These are phyloP conservation scores for Mariannaea sp. DNA, from an alignment of 2,329 filamentous ascomycete genomes.

Conservation along the genomic window DNA sequence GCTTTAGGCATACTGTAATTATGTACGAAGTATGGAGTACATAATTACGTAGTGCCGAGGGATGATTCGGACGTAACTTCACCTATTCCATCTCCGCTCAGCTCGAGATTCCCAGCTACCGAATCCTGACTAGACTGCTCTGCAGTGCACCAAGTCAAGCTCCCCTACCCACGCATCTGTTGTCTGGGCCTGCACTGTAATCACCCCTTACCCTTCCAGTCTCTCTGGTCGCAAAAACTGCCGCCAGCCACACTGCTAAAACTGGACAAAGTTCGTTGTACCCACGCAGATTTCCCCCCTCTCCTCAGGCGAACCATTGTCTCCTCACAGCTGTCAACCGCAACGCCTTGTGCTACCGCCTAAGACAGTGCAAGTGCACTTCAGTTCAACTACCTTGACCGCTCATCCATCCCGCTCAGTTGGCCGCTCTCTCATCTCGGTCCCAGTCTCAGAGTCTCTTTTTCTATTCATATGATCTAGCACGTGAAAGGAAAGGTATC, in stretches of 20 bases:
- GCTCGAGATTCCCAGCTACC: not conserved
- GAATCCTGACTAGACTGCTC: slow-evolving; percentile 10
- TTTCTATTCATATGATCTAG: not conserved
- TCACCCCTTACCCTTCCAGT: not conserved
- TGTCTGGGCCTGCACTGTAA: not conserved
- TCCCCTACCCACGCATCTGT: not conserved
- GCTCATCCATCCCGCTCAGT: slow-evolving; percentile 4
- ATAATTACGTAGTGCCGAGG: no score
- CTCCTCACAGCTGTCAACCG: slow-evolving; percentile 5
- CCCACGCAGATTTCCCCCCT: no score
- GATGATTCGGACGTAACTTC: slow-evolving; percentile 1
- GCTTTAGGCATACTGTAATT: not conserved
- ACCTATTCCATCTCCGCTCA: slow-evolving; percentile 3
- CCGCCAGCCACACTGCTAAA: slow-evolving; percentile 13
- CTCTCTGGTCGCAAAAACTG: not conserved
- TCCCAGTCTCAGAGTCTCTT: no score
- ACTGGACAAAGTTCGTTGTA: slow-evolving; percentile 2
- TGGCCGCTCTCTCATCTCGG: not conserved
- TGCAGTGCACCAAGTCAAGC: slow-evolving; percentile 4
- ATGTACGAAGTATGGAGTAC: no score
- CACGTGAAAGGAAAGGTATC: slow-evolving; percentile 7
- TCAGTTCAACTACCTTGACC: slow-evolving; percentile 7
- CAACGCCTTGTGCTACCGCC: slow-evolving; percentile 2
- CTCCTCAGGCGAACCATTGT: not conserved
- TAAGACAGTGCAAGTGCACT: slow-evolving; percentile 2